Percentiles rank a stretch among this genome's conserved stretches.
These are phyloP conservation scores for Phytopythium litorale DNA, from an alignment of 352 stramenopile species.

Conservation along the genomic window DNA sequence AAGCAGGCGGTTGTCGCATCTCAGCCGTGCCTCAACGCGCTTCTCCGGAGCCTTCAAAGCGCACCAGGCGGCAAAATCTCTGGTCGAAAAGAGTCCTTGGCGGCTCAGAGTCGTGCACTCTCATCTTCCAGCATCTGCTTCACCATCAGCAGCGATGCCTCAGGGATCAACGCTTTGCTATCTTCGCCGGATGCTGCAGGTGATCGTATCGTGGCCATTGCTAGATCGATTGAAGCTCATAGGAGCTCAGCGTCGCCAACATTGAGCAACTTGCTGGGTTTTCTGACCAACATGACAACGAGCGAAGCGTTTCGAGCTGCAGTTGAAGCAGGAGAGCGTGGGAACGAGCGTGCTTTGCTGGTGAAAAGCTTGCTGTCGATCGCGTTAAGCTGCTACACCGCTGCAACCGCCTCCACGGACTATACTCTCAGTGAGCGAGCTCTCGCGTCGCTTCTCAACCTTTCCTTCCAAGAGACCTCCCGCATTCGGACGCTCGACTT, in stretches of 20 bases:
- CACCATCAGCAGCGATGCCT: constrained; percentile 40
- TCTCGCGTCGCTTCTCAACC: constrained; percentile 58
- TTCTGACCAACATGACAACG: constrained; percentile 63
- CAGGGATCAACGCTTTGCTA: constrained; percentile 22
- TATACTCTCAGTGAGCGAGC: constrained; percentile 31
- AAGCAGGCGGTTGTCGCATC: constrained; percentile 28
- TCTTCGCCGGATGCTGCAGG: not conserved
- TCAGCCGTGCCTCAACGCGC: constrained; percentile 9
- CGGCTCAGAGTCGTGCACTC: constrained; percentile 8
- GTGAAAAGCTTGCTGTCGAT: constrained; percentile 9
- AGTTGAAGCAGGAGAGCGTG: constrained; percentile 14
- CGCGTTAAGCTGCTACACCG: not conserved
- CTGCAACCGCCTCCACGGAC: not conserved
- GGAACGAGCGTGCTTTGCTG: not conserved
- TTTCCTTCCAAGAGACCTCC: constrained; percentile 42
- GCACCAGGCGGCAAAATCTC: not conserved
- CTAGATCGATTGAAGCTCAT: constrained; percentile 10
- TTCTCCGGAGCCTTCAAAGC: constrained; percentile 20
- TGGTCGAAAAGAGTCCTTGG: not conserved
- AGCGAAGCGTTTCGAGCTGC: constrained; percentile 16
- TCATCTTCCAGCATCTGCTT: constrained; percentile 47
- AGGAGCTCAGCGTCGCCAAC: not conserved
- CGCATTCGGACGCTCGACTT: constrained; percentile 28
- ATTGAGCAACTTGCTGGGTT: constrained; percentile 41
- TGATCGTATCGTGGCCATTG: constrained; percentile 13